Conservation (phyloP, 2,329 filamentous ascomycete species). For the Alternaria panax region DNA sequence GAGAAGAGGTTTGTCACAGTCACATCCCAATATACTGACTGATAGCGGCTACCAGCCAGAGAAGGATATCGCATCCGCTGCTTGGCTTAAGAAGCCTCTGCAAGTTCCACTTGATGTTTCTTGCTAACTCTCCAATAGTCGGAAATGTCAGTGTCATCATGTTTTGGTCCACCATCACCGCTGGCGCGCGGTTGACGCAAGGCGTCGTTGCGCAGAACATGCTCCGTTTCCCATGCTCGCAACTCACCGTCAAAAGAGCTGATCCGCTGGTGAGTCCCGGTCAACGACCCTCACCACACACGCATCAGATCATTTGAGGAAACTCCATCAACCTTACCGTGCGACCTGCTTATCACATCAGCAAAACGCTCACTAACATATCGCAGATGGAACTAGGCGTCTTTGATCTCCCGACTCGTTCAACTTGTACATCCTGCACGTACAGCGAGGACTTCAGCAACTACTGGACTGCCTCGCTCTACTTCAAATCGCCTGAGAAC, state of each 20-base stretch:
- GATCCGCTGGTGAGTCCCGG: conserved; percentile 55
- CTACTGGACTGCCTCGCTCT: conserved; percentile 44
- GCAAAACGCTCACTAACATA: conserved; percentile 15
- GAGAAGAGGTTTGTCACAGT: background rate
- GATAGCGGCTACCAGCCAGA: background rate
- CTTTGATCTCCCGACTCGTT: conserved; percentile 33
- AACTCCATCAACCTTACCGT: conserved; percentile 45
- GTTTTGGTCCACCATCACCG: conserved; percentile 34
- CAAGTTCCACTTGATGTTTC: background rate
- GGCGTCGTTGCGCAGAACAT: conserved; percentile 42
- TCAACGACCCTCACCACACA: conserved; percentile 35
- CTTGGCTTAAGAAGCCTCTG: background rate
- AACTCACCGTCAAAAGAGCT: conserved; percentile 58
- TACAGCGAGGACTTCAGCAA: conserved; percentile 42
- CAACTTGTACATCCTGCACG: conserved; percentile 44
- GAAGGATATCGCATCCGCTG: background rate
- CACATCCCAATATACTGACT: background rate
- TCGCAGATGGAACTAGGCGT: conserved; percentile 34
- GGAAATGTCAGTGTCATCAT: conserved; percentile 13
- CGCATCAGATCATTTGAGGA: conserved; percentile 44
- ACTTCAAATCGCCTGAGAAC: conserved; percentile 44
- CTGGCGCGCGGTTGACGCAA: conserved; percentile 31
- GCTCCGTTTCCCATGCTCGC: conserved; percentile 46
- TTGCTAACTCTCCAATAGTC: background rate
- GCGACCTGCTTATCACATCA: background rate